phyloP scores from a whole-genome alignment of 768 basidiomycete genomes.

The Psilocybe cyanescens region DNA sequence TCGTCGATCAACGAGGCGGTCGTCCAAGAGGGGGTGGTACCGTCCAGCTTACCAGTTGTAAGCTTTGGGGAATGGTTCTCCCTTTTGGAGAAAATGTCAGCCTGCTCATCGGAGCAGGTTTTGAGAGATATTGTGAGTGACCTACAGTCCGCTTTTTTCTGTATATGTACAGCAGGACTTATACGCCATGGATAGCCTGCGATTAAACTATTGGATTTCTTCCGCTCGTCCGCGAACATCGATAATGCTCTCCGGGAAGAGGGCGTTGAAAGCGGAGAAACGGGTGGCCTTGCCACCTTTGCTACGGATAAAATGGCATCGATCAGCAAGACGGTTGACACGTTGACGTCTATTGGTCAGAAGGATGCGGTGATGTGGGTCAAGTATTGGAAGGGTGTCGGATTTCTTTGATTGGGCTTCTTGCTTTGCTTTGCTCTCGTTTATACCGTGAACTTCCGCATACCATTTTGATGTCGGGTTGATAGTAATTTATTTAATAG shows the following conservation, averaged over 20 bases:
- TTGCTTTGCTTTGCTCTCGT: neutral
- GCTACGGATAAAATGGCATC: conserved; percentile 25
- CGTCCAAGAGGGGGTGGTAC: neutral
- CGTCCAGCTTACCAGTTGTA: conserved; percentile 1
- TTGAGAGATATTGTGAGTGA: conserved; percentile 12
- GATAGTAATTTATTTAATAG: no score
- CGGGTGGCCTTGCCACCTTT: conserved; percentile 24
- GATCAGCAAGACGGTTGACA: conserved; percentile 33
- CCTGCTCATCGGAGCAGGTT: neutral
- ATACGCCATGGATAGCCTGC: conserved; percentile 26
- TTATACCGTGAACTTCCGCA: neutral
- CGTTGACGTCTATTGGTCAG: conserved; percentile 21
- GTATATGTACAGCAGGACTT: neutral
- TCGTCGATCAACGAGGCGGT: conserved; percentile 13
- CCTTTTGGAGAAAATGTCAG: conserved; percentile 1
- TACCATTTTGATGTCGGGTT: no score
- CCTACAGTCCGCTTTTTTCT: neutral
- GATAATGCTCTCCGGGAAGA: conserved; percentile 13
- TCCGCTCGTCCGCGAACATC: neutral
- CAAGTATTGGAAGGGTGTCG: conserved; percentile 33
- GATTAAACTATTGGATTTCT: conserved; percentile 14
- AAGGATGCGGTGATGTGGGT: conserved; percentile 32
- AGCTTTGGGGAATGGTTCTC: conserved; percentile 15
- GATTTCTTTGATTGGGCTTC: conserved; percentile 19
- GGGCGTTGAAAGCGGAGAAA: conserved; percentile 8